Base-by-base conservation (phyloP, 306 rosid genomes). In the Sicyos baderoa region DNA sequence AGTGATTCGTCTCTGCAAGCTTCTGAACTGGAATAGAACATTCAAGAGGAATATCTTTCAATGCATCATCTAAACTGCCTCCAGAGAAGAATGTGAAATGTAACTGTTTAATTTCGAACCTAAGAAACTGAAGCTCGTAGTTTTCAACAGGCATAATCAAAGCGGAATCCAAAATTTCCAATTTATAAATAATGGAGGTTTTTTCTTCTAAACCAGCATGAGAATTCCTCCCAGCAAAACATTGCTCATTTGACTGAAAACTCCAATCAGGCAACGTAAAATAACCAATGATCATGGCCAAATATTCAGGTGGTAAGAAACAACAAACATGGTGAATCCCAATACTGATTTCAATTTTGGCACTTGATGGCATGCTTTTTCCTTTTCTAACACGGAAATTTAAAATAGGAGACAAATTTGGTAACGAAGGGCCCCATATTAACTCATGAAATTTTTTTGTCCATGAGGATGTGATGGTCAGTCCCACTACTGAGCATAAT, bases 281-380 rank as follows among this genome's bases (percentile, higher is more conserved):
- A 80, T 92, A 92, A 79, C 98, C 98, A 72, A 92, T 83, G 53
- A 92, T 77, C 74, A 92, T 76, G 58, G 96, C 91, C 55, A 93
- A 82, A 85, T 76, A 93, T 72, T 93, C 98, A 56, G 95, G 85
- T 10, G 97, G 91, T 74, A 93, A 72, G 87, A 89, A 69, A 79
- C 96, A 93, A 83, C 74, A 82, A 23, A 93, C 98, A 81, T 93
- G 95, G 79, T 93, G 98, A 52, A 89, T 59, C 55, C 89, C 68
- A 14, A 92, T 54, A 77, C 86, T 78, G 70, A 92, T 73, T 81
- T 89, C 98, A 62, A 84, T 62, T 61, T 59, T 67, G n/a, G 80
- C 76, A 73, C 83, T 70, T 55, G 77, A 78, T 48, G 84, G 70
- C 27, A 68, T 72, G 56, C 52, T 72, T 23, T 55, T 80, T 60